Conservation (phyloP, 495 filamentous ascomycete genomes). For the Collariella sp. region DNA sequence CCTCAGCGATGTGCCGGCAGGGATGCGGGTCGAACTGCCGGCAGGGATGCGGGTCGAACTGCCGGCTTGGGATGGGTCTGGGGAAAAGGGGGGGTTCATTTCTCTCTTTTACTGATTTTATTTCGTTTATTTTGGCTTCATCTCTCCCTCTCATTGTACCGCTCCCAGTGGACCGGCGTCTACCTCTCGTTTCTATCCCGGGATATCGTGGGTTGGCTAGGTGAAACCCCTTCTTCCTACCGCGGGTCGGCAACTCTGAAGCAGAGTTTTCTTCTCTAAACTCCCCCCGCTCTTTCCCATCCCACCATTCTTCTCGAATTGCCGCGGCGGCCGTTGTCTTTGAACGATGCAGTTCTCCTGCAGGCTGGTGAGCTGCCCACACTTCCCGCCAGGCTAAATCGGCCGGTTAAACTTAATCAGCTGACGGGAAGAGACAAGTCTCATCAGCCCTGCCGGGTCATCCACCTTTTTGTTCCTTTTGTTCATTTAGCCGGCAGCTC, state of each 20-base stretch:
- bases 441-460: no score
- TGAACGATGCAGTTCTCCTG: neutral
- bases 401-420: slow-evolving; percentile 24
- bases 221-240: no score
- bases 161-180: no score
- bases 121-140: neutral
- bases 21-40: no score
- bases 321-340: neutral
- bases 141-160: no score
- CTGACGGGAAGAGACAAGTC: no score
- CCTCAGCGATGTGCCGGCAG: no score
- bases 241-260: no score
- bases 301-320: neutral
- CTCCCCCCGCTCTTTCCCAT: neutral
- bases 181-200: neutral
- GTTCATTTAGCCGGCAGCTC: no score
- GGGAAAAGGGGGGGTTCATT: neutral
- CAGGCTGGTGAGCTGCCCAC: slow-evolving; percentile 7
- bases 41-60: no score
- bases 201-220: neutral
- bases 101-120: neutral
- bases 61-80: neutral
- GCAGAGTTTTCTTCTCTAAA: neutral
- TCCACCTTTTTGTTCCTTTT: no score
- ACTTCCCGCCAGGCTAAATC: slow-evolving; percentile 18